Evolutionary conservation across 805 yeast genomes (phyloP), one percentile per base, ranked within the genome.

Genomic region (Clavispora fructus): DNA sequence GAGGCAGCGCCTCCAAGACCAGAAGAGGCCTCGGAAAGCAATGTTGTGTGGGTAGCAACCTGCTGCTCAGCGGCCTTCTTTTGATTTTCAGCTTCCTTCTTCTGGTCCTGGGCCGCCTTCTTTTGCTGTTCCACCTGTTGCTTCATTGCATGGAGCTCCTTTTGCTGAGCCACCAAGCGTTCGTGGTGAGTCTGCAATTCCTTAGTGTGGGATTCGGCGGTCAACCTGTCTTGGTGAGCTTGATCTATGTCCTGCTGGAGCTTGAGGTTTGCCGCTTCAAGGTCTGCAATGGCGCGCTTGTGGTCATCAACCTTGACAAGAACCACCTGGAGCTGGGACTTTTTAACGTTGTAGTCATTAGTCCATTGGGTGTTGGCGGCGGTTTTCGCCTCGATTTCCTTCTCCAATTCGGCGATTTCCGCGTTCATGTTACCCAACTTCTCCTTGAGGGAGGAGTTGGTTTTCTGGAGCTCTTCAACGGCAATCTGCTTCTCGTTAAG

Each of bases 271-370:
- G 55, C 28, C 8, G 47, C 53, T 42, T 64, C 64, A 13, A 60
- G 42, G 31, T 68, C 71, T 1, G 49, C 42, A 9, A 71, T 53
- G 37, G 63, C 52, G 29, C 49, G 42, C 50, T 63, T 64, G 43
- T 69, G 57, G 35, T 73, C 75, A 42, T 71, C 67, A 43, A 71
- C 66, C 57, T 73, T 72, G 25, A 71, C 70, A 52, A 85, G 75
- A n/a, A 78, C 68, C 5, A 85, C 80, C 35, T 79, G 83, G 41
- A 84, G 73, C 61, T 90, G 96, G 37, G 85, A 82, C 45, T 79
- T 72, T 55, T 79, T 79, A 35, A 88, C 87, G 39, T 83, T 76
- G 17, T 76, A 72, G 54, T 85, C 70, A 43, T 85, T 84, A 45
- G 74, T 72, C 29, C 86, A 80, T 55, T 83, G 84, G 51, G 77